These are phyloP conservation scores for Trichoderma erinaceum DNA, from an alignment of 495 filamentous ascomycete genomes.

Conservation along the genomic window DNA sequence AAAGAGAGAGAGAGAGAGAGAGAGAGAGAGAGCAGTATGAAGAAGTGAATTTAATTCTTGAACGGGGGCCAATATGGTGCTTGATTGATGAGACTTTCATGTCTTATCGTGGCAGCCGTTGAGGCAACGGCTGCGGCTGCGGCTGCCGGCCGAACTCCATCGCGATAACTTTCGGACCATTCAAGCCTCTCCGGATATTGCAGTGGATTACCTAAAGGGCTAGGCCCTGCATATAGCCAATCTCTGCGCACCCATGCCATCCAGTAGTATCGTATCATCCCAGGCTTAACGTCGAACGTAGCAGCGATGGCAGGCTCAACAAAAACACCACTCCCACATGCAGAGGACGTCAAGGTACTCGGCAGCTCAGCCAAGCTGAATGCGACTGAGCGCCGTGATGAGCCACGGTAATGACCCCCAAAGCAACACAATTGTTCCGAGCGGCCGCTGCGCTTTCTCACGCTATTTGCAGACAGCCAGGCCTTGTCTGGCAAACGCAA, in stretches of 20 bases:
- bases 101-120: no score
- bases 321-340: neutral
- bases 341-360: neutral
- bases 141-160: no score
- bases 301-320: neutral
- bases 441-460: neutral
- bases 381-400: neutral
- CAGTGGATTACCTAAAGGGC: conserved; percentile 8
- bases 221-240: neutral
- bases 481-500: neutral
- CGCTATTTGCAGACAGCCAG: neutral
- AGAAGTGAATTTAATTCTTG: neutral
- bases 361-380: neutral
- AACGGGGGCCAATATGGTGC: no score
- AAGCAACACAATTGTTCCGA: neutral
- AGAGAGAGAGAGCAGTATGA: neutral
- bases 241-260: neutral
- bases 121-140: no score
- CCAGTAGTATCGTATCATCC: neutral
- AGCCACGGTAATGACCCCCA: neutral
- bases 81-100: no score
- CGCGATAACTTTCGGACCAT: no score
- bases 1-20: neutral
- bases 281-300: neutral
- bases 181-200: neutral